Evolutionary conservation across 1,139 yeast species (phyloP).

Genomic region (Kazachstania sp.): DNA sequence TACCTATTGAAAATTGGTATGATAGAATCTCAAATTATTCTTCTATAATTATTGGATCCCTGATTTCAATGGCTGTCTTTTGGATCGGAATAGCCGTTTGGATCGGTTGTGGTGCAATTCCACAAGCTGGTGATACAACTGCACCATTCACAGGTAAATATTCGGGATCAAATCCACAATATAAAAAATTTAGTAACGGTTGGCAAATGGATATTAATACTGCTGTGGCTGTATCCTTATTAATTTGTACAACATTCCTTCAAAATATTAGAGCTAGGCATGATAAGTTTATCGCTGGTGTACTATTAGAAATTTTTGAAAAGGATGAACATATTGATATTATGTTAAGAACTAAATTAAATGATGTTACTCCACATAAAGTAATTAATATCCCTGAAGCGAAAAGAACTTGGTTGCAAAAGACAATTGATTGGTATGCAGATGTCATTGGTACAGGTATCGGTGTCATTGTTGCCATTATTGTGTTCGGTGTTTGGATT

Average conservation of each 20-base stretch:
- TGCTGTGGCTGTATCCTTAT: constrained; percentile 33
- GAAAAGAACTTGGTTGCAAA: constrained; percentile 21
- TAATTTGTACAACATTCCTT: constrained; percentile 31
- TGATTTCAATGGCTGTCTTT: constrained; percentile 28
- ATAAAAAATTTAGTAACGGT: constrained; percentile 26
- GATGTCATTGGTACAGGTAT: constrained; percentile 36
- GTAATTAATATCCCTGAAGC: constrained; percentile 19
- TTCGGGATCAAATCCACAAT: constrained; percentile 19
- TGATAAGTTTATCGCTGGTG: constrained; percentile 25
- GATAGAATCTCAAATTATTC: constrained; percentile 26
- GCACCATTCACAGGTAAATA: constrained; percentile 24
- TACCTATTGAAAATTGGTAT: constrained; percentile 27
- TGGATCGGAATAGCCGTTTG: constrained; percentile 34
- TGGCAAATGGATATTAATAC: constrained; percentile 38
- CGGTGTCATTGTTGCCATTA: constrained; percentile 31
- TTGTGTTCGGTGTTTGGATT: constrained; percentile 33
- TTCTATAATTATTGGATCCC: constrained; percentile 28
- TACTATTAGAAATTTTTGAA: constrained; percentile 20
- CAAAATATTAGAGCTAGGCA: constrained; percentile 35
- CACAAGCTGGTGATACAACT: constrained; percentile 19
- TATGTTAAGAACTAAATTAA: constrained; percentile 17
- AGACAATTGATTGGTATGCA: constrained; percentile 33
- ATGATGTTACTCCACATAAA: constrained; percentile 24
- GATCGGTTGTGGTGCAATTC: constrained; percentile 33
- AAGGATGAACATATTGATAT: constrained; percentile 30